Evolutionary conservation across 2,329 filamentous ascomycete genomes (phyloP), one percentile per base, ranked within the genome.

Genomic region (Epichloe glyceriae): DNA sequence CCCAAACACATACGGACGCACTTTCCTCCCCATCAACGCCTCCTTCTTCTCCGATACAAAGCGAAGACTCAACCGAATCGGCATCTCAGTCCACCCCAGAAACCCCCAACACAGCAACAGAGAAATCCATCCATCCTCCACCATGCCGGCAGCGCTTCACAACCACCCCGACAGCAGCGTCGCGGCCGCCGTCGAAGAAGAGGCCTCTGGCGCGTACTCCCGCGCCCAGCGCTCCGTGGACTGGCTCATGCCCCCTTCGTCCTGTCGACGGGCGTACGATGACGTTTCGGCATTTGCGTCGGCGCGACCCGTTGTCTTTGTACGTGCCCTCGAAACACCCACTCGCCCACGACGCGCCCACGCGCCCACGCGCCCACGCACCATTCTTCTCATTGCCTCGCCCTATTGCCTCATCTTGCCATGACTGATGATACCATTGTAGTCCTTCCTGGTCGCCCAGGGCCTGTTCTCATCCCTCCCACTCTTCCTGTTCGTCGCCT

Each of bases 371-470:
- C 22, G 8, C 22, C 7, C 7, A 26, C 26, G 26, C 26, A 8
- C 26, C 7, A 26, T 5, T 5, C 20, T 5, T 20, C 20, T 20
- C n/a, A 5, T 6, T 22, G 11, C 35, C 2, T 3, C 2, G 40
- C 30, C 15, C 19, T 3, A 0, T 12, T 15, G n/a, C 20, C 10
- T 10, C 14, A 37, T 8, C 15, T 6, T 12, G 1, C 22, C 3
- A 14, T 38, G 22, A 39, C 46, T 47, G 26, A 47, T 33, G 12
- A 6, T 14, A 10, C 26, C 26, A 3, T 0, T 0, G 26, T 30
- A 88, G 85, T 79, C 81, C 52, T 87, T 93, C 64, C 62, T 88
- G 52, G 67, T 78, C 44, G 70, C 76, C 33, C 86, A 90, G 63
- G 59, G 83, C 52, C 64, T 80, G 52, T 73, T 89, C 54, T 81